Evolutionary conservation across 2,329 filamentous ascomycete genomes (phyloP), one percentile per base, ranked within the genome.

Genomic region (Pyrenophora graminea): DNA sequence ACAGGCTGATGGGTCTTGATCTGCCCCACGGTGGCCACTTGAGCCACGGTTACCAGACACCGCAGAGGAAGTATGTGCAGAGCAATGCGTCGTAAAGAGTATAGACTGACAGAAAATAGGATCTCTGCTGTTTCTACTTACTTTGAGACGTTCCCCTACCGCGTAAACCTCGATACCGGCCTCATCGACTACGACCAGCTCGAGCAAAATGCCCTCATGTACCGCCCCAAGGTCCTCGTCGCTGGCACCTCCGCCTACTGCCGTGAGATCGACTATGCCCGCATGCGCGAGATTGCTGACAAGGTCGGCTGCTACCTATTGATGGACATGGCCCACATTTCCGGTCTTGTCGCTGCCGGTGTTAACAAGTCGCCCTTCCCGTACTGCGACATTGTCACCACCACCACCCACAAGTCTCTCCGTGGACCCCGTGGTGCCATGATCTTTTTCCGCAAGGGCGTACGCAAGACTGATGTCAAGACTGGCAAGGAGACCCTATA

Each of bases 121-220:
- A 97, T 99, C 73, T 97, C 93, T n/a, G 91, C 92, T 67, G 87
- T 99, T 61, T 97, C 93, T 51, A 97, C 96, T 73, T 99, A 99
- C 80, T 99, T 99, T 74, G 94, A 99, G 80, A 99, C 94, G 31
- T 80, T 99, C 58, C 94, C 94, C 4, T 99, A 99, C 81, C 87
- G 91, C 53, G 83, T 97, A 47, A 85, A 97, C 78, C 89, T 95
- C 70, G 82, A 86, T 57, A 97, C 93, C 5, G 94, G 94, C 53
- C 81, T 93, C 64, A 99, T 99, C 69, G 92, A 99, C 80, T 99
- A 99, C 76, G 87, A 90, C 69, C 88, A 88, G 71, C 83, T 99
- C 46, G 92, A 96, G 76, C 86, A 95, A 73, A 82, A 91, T 55
- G 93, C 94, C 42, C 81, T 87, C 68, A 79, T 96, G 64, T 99